Conservation (phyloP, 768 basidiomycete genomes). For the Stropharia rugosoannulata region DNA sequence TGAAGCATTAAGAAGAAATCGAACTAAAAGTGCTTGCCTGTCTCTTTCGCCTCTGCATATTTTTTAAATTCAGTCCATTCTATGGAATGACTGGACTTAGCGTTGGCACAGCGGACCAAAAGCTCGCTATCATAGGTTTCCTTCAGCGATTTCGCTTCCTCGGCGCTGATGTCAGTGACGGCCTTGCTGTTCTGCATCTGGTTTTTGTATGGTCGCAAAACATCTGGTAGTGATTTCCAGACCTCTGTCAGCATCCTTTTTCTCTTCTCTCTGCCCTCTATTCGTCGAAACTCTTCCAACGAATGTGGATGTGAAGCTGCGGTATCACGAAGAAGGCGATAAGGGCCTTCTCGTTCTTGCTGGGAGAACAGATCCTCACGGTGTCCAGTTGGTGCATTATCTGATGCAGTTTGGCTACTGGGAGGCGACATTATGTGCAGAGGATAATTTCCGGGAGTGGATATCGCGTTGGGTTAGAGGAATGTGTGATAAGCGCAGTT, state of each 20-base stretch:
- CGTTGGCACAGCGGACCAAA: conserved; percentile 48
- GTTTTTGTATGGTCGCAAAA: conserved; percentile 16
- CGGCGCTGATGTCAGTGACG: conserved; percentile 41
- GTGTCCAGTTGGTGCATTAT: conserved; percentile 5
- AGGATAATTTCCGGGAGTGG: background rate
- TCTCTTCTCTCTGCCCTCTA: conserved; percentile 62
- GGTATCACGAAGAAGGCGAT: conserved; percentile 57
- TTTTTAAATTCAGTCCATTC: conserved; percentile 71
- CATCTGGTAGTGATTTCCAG: conserved; percentile 56
- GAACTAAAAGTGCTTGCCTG: conserved; percentile 47
- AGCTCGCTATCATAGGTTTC: conserved; percentile 80
- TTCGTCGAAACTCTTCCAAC: conserved; percentile 60
- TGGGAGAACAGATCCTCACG: conserved; percentile 42
- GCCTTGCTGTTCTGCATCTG: conserved; percentile 6
- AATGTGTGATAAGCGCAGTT: background rate
- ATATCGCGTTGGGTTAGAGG: background rate
- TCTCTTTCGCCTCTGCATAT: conserved; percentile 81
- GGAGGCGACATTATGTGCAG: conserved; percentile 18
- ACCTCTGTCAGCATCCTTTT: conserved; percentile 59
- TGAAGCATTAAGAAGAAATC: background rate
- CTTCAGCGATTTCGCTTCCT: conserved; percentile 62
- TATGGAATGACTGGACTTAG: conserved; percentile 45
- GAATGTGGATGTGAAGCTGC: conserved; percentile 42
- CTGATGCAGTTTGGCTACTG: conserved; percentile 6
- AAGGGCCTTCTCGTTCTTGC: conserved; percentile 54